A percentile compares a stretch with the other conserved stretches of the same genome.
Conservation (phyloP, 2,329 filamentous ascomycete species). For the Sporothrix mexicana region DNA sequence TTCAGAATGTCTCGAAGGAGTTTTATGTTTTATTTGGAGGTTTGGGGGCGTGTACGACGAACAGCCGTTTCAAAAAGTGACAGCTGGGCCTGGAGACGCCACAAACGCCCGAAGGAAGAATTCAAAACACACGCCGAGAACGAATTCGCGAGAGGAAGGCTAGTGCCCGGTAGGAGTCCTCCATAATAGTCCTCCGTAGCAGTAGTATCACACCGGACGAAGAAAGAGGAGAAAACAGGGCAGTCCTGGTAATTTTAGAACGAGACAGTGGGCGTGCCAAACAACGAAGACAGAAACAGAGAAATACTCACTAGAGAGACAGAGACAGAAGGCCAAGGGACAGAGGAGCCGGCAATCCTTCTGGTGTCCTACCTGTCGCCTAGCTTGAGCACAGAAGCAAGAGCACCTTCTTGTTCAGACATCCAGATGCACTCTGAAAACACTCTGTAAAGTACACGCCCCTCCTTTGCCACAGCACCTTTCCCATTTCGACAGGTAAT, state of each 20-base stretch:
- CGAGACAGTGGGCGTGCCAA: not conserved
- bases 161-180: too few relatives aligned
- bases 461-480: not conserved
- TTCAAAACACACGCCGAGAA: not conserved
- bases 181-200: too few relatives aligned
- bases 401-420: not conserved
- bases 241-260: slow-evolving; percentile 20
- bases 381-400: not conserved
- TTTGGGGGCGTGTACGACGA: not conserved
- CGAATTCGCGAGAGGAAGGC: not conserved
- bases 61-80: not conserved
- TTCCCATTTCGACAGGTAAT: not conserved
- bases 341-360: not conserved
- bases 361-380: not conserved
- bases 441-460: not conserved
- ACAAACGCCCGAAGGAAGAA: not conserved
- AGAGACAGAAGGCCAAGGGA: too few relatives aligned
- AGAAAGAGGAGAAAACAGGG: not conserved
- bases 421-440: too few relatives aligned
- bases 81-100: not conserved
- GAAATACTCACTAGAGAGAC: too few relatives aligned
- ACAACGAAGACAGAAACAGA: too few relatives aligned
- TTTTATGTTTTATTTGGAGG: not conserved
- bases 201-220: not conserved
- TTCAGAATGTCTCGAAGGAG: not conserved